Evolutionary conservation across 2,329 filamentous ascomycete species (phyloP).

Genomic region (Calonectria naviculata): DNA sequence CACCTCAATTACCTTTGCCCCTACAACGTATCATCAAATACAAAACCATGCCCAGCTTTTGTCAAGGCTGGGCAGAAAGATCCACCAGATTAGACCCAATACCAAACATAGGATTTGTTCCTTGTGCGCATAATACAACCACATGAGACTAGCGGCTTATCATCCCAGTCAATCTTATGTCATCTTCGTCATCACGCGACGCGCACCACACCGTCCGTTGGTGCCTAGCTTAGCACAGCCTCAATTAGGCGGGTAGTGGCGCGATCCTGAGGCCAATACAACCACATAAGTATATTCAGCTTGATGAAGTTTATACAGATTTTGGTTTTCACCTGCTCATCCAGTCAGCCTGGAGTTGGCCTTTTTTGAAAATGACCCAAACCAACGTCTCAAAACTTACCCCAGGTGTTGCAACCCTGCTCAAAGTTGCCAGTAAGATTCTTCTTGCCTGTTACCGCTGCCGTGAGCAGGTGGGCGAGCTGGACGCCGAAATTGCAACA

Average conservation of each 20-base stretch:
- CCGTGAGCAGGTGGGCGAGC: background rate
- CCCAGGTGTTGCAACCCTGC: background rate
- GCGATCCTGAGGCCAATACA: too few relatives aligned
- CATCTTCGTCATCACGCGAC: background rate
- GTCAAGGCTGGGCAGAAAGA: too few relatives aligned
- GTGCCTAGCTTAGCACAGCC: background rate
- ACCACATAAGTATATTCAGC: too few relatives aligned
- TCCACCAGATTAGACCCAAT: too few relatives aligned
- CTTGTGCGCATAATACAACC: background rate
- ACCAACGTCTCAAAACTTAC: background rate
- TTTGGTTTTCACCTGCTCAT: too few relatives aligned
- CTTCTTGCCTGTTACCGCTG: background rate
- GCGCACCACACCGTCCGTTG: background rate
- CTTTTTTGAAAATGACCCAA: background rate
- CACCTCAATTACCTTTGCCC: too few relatives aligned
- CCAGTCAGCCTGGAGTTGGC: background rate
- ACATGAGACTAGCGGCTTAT: background rate
- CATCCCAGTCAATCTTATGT: background rate
- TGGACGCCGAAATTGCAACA: background rate
- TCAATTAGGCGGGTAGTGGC: too few relatives aligned
- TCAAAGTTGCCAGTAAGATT: background rate
- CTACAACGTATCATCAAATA: too few relatives aligned
- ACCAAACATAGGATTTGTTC: background rate
- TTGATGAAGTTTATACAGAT: too few relatives aligned
- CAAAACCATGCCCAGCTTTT: too few relatives aligned